Evolutionary conservation across 1,284 basidiomycete genomes (phyloP).

Genomic region (Leucoagaricus sp.): DNA sequence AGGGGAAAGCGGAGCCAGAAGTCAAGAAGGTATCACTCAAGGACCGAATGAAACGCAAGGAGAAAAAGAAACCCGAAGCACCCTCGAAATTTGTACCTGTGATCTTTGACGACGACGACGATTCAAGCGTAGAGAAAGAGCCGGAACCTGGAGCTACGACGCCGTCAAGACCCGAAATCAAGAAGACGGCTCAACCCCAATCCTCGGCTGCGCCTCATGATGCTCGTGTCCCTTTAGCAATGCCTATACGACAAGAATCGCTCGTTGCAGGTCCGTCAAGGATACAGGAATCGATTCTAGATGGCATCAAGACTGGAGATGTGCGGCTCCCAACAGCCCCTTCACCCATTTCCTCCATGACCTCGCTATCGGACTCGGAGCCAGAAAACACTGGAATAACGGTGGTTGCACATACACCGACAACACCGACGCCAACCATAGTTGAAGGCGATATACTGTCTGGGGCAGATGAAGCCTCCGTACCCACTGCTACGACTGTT

Average conservation of each 20-base stretch:
- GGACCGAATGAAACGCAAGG: constrained; percentile 23
- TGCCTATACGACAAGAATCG: background rate
- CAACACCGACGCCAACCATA: background rate
- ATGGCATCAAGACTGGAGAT: background rate
- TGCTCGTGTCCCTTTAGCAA: too few relatives aligned
- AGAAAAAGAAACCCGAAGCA: constrained; percentile 21
- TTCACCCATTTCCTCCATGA: background rate
- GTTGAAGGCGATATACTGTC: background rate
- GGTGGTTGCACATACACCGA: background rate
- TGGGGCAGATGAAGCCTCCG: background rate
- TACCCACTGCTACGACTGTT: background rate
- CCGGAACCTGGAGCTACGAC: background rate
- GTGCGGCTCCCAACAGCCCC: background rate
- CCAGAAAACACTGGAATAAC: background rate
- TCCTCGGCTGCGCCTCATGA: background rate
- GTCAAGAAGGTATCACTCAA: constrained; percentile 21
- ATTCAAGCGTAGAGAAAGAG: constrained; percentile 10
- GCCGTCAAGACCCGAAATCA: background rate
- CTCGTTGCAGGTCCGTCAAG: background rate
- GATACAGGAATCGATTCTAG: background rate
- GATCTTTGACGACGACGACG: constrained; percentile 19
- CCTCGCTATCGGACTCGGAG: background rate
- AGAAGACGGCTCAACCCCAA: background rate
- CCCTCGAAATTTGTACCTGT: constrained; percentile 15
- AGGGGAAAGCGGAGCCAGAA: constrained; percentile 21